A percentile compares a stretch with the other conserved stretches of the same genome.
These are phyloP conservation scores for Aspergillus sparsus DNA, from an alignment of 495 filamentous ascomycete genomes.

Conservation along the genomic window DNA sequence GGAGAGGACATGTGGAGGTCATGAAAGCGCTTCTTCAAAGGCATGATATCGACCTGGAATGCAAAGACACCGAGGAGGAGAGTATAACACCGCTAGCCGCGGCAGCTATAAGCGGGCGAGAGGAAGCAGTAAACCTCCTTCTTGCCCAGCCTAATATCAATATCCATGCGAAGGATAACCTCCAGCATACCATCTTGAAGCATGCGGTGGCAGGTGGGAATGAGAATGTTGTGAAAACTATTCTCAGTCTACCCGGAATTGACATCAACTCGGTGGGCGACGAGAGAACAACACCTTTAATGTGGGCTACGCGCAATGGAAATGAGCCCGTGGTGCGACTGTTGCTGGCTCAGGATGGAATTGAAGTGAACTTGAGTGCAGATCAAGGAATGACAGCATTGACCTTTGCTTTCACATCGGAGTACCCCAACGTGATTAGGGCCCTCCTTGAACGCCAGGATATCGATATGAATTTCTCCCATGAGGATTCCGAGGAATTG, in stretches of 20 bases:
- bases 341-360: not conserved
- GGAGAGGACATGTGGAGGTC: not conserved
- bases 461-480: not conserved
- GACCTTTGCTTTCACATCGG: not conserved
- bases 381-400: conserved; percentile 1
- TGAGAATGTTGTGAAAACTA: not conserved
- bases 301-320: not conserved
- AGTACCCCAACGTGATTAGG: not conserved
- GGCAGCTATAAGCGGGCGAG: not conserved
- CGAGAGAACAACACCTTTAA: not conserved
- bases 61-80: not conserved
- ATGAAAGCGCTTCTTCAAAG: not conserved
- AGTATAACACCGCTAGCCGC: not conserved
- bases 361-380: not conserved
- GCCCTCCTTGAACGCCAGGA: not conserved
- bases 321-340: not conserved
- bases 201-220: not conserved
- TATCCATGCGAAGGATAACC: not conserved
- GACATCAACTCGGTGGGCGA: not conserved
- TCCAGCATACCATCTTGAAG: not conserved
- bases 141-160: not conserved
- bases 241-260: not conserved
- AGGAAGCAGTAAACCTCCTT: not conserved
- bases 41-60: not conserved
- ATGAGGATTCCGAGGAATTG: not conserved